These are phyloP conservation scores for Ophiorrhiza pumila DNA, from an alignment of 257 asterid species.

Conservation along the genomic window DNA sequence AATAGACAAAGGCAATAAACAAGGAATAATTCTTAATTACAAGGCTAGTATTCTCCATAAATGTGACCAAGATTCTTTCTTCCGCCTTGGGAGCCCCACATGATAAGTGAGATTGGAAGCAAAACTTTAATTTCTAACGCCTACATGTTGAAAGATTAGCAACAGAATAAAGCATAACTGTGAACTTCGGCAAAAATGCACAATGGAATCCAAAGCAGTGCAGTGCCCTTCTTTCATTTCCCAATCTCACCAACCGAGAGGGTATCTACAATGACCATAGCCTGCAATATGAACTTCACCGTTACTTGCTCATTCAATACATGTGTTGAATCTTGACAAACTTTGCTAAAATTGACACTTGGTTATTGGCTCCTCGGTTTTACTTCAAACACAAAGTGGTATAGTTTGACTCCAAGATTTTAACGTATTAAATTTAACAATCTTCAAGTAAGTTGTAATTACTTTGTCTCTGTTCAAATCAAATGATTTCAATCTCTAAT, in stretches of 20 bases:
- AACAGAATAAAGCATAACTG: not conserved
- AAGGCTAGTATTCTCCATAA: not conserved
- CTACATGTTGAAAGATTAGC: not conserved
- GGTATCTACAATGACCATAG: slow-evolving; percentile 64
- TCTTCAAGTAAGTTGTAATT: too few relatives aligned
- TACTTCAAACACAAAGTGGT: not conserved
- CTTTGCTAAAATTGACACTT: not conserved
- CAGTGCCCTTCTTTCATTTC: not conserved
- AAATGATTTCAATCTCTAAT: not conserved
- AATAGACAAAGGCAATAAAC: not conserved
- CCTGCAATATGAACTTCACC: slow-evolving; percentile 45
- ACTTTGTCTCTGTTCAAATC: not conserved
- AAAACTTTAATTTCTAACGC: not conserved
- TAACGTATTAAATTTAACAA: not conserved
- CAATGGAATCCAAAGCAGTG: not conserved
- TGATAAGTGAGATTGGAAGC: not conserved
- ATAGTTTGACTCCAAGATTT: not conserved
- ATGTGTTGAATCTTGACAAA: not conserved
- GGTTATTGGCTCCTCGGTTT: not conserved
- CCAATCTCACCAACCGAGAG: slow-evolving; percentile 35
- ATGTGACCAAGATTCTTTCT: not conserved
- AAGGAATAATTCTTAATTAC: not conserved
- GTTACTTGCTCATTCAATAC: not conserved
- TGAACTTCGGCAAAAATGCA: not conserved
- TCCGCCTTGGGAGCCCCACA: not conserved